Base-by-base conservation (phyloP, 768 basidiomycete species). In the Steccherinum ochraceum region DNA sequence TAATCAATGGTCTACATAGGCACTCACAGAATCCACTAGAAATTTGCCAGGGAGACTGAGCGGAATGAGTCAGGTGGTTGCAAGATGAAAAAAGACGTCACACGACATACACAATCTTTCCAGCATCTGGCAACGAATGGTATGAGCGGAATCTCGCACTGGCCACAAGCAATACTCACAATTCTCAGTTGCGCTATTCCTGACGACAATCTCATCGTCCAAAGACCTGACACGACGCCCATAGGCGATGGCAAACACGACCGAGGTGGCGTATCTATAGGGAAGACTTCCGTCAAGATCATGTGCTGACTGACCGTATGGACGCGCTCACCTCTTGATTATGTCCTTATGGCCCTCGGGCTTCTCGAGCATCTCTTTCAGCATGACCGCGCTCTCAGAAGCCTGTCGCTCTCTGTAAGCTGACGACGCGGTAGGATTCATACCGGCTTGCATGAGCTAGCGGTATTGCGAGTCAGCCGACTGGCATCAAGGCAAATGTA, bases 1-100 rank as follows among this genome's bases (percentile, higher is more conserved):
- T 2, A 18, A 2, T n/a, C 13, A 25, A 45, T 25, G 20, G 5
- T 18, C 35, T 2, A 24, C 5, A 23, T 20, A 21, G 21, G 7
- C 30, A 35, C 48, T 24, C 35, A 53, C 52, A 23, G 49, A 27
- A 20, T 53, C 52, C 12, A 50, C 52, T 13, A 53, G n/a, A 26
- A 25, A 53, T 20, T 45, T 35, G 12, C 52, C 52, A 2, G 52
- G 52, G 12, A 49, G 24, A 16, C 49, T 53, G 23, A 26, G 13
- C 18, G 30, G 7, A 40, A 12, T 20, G 26, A 26, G 16, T 25
- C 7, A 27, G 30, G 10, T 24, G 10, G 13, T 13, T 45, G 39
- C 5, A 19, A 10, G 40, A 5, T 18, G 5, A 12, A 18, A 43
- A 43, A 19, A 35, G 30, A 35, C 30, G 30, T n/a, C n/a, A n/a